phyloP scores from a whole-genome alignment of 768 basidiomycete genomes.

The Lactarius evosmus region DNA sequence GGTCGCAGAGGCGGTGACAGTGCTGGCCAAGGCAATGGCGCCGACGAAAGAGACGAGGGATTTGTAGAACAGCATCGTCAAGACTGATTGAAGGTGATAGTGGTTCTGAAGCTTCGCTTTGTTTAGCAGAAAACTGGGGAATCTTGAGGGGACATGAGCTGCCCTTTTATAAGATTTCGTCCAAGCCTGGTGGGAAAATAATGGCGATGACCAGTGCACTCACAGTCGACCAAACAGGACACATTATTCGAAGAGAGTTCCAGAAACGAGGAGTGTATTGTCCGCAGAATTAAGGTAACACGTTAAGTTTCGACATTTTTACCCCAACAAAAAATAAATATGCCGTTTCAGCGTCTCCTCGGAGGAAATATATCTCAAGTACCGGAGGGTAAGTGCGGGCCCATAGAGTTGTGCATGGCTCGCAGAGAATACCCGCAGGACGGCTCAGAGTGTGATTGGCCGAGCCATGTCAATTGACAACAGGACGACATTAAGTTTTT shows the following conservation, averaged over 20 bases:
- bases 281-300: neutral
- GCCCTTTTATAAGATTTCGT: slow-evolving; percentile 2
- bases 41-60: neutral
- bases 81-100: neutral
- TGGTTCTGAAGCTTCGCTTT: neutral
- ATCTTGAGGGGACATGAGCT: neutral
- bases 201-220: neutral
- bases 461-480: neutral
- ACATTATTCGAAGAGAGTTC: no score
- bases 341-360: neutral
- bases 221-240: neutral
- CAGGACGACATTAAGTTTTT: neutral
- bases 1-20: neutral
- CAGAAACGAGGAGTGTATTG: neutral
- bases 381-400: neutral
- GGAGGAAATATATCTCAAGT: neutral
- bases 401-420: neutral
- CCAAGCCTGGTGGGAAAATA: neutral
- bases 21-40: neutral
- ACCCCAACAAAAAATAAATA: neutral
- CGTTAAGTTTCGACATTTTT: neutral
- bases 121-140: neutral
- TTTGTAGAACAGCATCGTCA: slow-evolving; percentile 2
- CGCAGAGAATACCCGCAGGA: neutral
- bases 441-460: neutral